These are phyloP conservation scores for Rhodotorula taiwanensis DNA, from an alignment of 768 basidiomycete species.

Conservation along the genomic window DNA sequence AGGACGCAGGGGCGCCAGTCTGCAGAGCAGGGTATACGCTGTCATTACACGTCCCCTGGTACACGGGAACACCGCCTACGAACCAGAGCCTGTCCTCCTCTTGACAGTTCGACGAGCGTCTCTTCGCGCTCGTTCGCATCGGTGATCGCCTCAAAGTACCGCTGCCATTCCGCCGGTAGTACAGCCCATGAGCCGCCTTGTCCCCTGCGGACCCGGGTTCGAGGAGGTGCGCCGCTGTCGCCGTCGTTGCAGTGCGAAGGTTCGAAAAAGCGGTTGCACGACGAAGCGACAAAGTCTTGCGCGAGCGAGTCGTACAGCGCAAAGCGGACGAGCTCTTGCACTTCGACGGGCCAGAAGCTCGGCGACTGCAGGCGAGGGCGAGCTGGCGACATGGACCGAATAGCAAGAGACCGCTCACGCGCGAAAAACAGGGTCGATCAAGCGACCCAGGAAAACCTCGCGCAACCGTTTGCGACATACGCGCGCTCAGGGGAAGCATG, in stretches of 20 bases:
- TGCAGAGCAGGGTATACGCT: background rate
- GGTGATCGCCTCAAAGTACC: constrained; percentile 5
- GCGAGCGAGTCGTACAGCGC: background rate
- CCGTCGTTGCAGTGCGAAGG: background rate
- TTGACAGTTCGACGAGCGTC: background rate
- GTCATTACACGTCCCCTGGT: too few species aligned
- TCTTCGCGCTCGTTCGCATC: background rate
- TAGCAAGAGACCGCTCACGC: too few species aligned
- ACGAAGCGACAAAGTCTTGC: background rate
- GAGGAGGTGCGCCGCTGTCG: too few species aligned
- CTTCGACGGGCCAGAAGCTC: constrained; percentile 5
- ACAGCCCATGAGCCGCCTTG: constrained; percentile 8
- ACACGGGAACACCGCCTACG: background rate
- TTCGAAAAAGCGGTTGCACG: constrained; percentile 23
- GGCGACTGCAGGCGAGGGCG: background rate
- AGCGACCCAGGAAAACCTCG: too few species aligned
- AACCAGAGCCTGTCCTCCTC: background rate
- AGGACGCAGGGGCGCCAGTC: constrained; percentile 2
- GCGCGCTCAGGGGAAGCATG: too few species aligned
- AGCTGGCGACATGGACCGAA: background rate
- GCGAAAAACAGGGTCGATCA: too few species aligned
- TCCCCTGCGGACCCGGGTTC: background rate
- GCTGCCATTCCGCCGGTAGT: constrained; percentile 10
- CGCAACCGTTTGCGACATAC: too few species aligned
- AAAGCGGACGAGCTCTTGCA: background rate